phyloP scores from a whole-genome alignment of 768 basidiomycete species.

The Mycena venus region DNA sequence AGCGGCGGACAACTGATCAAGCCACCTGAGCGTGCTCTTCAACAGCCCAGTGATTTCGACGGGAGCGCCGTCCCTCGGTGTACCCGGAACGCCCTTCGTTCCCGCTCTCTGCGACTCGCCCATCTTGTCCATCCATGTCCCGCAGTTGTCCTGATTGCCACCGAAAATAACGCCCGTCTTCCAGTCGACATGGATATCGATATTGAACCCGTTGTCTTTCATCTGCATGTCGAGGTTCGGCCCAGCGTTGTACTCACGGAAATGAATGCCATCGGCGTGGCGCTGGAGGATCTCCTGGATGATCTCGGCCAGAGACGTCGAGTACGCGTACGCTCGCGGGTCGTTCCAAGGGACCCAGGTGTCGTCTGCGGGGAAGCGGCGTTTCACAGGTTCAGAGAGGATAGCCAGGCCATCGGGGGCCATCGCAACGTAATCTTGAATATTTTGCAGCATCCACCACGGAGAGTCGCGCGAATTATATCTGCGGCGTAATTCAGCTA shows the following conservation, averaged over 20 bases:
- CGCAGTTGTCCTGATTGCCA: slow-evolving; percentile 88
- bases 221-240: slow-evolving; percentile 98
- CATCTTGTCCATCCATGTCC: slow-evolving; percentile 99
- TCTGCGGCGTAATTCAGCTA: slow-evolving; percentile 49
- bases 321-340: slow-evolving; percentile 82
- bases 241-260: slow-evolving; percentile 97
- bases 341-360: slow-evolving; percentile 96
- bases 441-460: slow-evolving; percentile 99
- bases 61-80: slow-evolving; percentile 95
- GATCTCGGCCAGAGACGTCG: slow-evolving; percentile 91
- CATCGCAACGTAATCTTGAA: slow-evolving; percentile 90
- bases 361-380: slow-evolving; percentile 96
- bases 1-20: slow-evolving; percentile 72
- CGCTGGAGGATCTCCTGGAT: slow-evolving; percentile 97
- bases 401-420: slow-evolving; percentile 89
- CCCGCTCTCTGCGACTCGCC: slow-evolving; percentile 93
- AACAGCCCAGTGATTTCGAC: slow-evolving; percentile 95
- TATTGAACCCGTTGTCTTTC: slow-evolving; percentile 92
- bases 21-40: slow-evolving; percentile 94
- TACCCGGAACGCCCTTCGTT: slow-evolving; percentile 95
- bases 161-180: slow-evolving; percentile 90
- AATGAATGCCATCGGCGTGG: slow-evolving; percentile 92
- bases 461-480: slow-evolving; percentile 98
- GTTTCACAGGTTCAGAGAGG: slow-evolving; percentile 84
- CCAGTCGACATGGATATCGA: slow-evolving; percentile 97